These are phyloP conservation scores for Sonneratia caseolaris DNA, from an alignment of 345 rosid genomes.

Conservation along the genomic window DNA sequence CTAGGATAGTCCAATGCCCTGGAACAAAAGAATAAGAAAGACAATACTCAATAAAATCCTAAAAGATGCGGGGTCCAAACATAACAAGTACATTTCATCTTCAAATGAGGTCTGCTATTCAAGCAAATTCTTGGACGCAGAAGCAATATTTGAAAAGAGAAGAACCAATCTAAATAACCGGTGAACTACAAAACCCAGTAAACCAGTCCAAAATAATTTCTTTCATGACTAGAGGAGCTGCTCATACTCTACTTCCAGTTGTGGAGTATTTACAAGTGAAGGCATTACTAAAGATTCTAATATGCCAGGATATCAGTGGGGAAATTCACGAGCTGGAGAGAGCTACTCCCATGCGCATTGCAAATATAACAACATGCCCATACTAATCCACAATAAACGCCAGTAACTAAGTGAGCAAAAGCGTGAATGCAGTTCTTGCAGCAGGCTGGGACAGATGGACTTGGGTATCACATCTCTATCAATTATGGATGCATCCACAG, in stretches of 20 bases:
- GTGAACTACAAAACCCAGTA: too few species aligned
- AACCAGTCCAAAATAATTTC: neutral
- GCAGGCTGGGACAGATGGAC: neutral
- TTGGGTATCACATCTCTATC: neutral
- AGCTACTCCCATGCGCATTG: neutral
- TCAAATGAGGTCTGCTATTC: neutral
- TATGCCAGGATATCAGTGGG: neutral
- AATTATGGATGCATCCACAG: too few species aligned
- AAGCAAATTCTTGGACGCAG: neutral
- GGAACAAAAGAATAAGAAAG: conserved; percentile 7
- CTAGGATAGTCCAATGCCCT: conserved; percentile 80
- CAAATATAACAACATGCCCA: neutral
- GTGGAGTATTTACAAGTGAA: neutral
- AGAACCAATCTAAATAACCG: neutral
- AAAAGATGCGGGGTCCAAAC: neutral
- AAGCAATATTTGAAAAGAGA: neutral
- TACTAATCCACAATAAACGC: neutral
- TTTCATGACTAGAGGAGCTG: neutral
- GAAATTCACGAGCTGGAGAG: neutral
- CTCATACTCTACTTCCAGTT: neutral
- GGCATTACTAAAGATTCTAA: neutral
- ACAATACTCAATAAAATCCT: neutral
- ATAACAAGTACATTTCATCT: neutral
- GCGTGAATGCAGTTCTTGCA: neutral
- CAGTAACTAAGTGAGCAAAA: neutral